Evolutionary conservation across 78 protist species (phyloP).

Genomic region (Dictyostelium capitatum): DNA sequence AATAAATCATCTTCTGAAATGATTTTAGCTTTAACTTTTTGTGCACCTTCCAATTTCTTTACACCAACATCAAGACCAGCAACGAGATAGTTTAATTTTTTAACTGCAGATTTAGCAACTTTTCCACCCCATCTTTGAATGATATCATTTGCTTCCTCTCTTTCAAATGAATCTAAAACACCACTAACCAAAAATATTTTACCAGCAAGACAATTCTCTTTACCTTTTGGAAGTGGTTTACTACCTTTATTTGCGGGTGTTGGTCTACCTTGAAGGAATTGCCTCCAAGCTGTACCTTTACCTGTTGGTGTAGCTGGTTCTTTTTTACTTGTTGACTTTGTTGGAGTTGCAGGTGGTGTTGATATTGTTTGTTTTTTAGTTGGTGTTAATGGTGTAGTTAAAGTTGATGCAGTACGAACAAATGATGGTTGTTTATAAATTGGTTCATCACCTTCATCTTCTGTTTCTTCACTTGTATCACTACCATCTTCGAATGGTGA

Average conservation of each 20-base stretch:
- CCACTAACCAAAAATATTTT: constrained; percentile 65
- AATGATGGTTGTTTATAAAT: constrained; percentile 1
- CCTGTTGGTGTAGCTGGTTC: constrained; percentile 14
- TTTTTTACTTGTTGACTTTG: background rate
- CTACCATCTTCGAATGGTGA: background rate
- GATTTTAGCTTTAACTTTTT: background rate
- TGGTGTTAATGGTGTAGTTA: background rate
- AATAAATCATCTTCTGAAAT: constrained; percentile 82
- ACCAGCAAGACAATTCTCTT: constrained; percentile 47
- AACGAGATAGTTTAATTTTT: constrained; percentile 39
- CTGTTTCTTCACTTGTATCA: constrained; percentile 11
- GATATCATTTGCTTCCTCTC: constrained; percentile 62
- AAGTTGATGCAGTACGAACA: background rate
- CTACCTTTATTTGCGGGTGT: constrained; percentile 63
- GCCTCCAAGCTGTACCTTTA: background rate
- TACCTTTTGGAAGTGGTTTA: constrained; percentile 77
- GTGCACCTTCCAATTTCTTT: constrained; percentile 15
- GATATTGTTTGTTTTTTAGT: background rate
- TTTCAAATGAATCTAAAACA: constrained; percentile 77
- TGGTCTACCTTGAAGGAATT: background rate
- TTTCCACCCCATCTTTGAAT: constrained; percentile 70
- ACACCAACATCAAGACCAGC: constrained; percentile 68
- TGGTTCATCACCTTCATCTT: constrained; percentile 17
- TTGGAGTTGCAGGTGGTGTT: background rate
- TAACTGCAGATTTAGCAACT: constrained; percentile 25